A percentile compares a stretch with the other conserved stretches of the same genome.
phyloP scores from a whole-genome alignment of 345 rosid species.

The Hypericum androsaemum region DNA sequence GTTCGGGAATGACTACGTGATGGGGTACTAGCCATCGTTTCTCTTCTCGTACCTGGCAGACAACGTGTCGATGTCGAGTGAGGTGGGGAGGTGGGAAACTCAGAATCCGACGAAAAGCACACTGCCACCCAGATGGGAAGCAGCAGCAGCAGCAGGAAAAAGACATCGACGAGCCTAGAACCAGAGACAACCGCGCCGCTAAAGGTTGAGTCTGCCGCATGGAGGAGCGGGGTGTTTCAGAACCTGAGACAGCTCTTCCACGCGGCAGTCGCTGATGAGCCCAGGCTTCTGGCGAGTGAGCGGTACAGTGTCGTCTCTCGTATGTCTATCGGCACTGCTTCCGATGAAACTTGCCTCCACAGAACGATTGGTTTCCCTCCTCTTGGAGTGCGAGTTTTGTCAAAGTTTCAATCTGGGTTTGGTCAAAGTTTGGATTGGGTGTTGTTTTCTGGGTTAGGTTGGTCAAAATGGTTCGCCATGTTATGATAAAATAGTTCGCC shows the following conservation, averaged over 20 bases:
- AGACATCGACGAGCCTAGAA: slow-evolving; percentile 22
- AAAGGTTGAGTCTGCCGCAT: slow-evolving; percentile 54
- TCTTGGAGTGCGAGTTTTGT: too few species aligned
- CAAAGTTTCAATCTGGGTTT: too few species aligned
- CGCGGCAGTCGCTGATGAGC: slow-evolving; percentile 62
- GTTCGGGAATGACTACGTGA: slow-evolving; percentile 72
- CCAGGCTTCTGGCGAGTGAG: slow-evolving; percentile 52
- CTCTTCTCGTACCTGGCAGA: slow-evolving; percentile 86
- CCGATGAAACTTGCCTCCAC: slow-evolving; percentile 71
- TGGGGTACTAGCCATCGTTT: slow-evolving; percentile 95
- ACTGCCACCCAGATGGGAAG: slow-evolving; percentile 25
- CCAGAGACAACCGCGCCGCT: slow-evolving; percentile 84
- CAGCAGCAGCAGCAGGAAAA: neutral
- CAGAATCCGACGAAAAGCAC: neutral
- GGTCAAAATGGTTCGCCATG: too few species aligned
- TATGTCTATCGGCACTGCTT: slow-evolving; percentile 47
- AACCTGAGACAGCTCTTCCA: slow-evolving; percentile 69
- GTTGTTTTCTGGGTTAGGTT: too few species aligned
- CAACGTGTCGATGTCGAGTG: neutral
- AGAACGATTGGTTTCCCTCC: slow-evolving; percentile 31
- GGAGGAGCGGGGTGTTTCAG: slow-evolving; percentile 62
- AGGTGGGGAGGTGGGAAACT: slow-evolving; percentile 6
- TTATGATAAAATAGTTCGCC: too few species aligned
- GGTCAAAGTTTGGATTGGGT: too few species aligned
- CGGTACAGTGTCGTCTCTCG: slow-evolving; percentile 50